These are phyloP conservation scores for Pythium monospermum DNA, from an alignment of 352 stramenopile genomes.

Conservation along the genomic window DNA sequence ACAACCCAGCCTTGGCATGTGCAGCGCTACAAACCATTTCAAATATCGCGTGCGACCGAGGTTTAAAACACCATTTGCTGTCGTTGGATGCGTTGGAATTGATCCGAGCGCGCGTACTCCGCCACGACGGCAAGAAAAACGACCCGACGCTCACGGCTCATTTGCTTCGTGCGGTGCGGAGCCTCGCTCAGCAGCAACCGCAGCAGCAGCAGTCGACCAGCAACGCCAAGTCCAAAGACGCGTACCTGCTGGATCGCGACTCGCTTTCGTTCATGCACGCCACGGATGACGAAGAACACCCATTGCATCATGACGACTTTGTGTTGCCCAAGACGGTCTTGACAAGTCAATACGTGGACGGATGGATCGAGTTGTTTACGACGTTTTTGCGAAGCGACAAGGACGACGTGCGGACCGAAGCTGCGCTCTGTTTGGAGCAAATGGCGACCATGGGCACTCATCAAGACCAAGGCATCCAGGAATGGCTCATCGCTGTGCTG, in stretches of 20 bases:
- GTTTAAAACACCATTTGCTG: conserved; percentile 33
- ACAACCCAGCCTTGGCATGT: conserved; percentile 26
- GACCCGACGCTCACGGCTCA: conserved; percentile 39
- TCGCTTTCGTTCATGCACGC: conserved; percentile 60
- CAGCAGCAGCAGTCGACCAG: too few relatives aligned
- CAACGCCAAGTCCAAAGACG: too few relatives aligned
- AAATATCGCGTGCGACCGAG: conserved; percentile 33
- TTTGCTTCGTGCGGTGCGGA: conserved; percentile 48
- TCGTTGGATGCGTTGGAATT: conserved; percentile 34
- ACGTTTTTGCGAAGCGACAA: conserved; percentile 51
- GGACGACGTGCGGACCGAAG: conserved; percentile 38
- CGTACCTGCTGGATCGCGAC: conserved; percentile 44
- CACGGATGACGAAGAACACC: conserved; percentile 39
- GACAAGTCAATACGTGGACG: conserved; percentile 52
- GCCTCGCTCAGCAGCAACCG: conserved; percentile 36
- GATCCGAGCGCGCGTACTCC: conserved; percentile 35
- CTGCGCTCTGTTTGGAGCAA: conserved; percentile 53
- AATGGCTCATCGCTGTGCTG: conserved; percentile 71
- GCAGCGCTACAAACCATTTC: conserved; percentile 36
- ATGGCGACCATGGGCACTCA: conserved; percentile 36
- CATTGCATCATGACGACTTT: conserved; percentile 54
- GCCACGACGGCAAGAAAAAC: conserved; percentile 22
- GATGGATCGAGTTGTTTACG: conserved; percentile 79
- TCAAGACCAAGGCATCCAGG: conserved; percentile 57
- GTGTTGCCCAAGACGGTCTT: conserved; percentile 37